Conservation (phyloP, 148 eudicot genomes). For the Persicaria tinctoria region DNA sequence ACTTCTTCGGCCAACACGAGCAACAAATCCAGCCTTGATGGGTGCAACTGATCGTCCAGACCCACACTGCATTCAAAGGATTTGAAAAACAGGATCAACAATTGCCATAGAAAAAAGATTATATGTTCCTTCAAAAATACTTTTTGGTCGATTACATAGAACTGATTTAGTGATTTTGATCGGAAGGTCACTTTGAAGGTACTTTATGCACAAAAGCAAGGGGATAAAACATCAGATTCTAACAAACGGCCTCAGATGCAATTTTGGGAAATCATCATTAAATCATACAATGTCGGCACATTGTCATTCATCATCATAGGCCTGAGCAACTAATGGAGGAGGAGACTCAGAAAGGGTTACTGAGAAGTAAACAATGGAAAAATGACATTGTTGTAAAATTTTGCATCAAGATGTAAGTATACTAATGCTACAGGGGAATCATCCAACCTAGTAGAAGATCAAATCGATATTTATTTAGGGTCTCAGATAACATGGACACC, state of each 20-base stretch:
- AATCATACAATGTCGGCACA: constrained; percentile 15
- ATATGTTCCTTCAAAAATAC: too few species aligned
- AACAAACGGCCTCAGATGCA: neutral
- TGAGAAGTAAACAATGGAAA: neutral
- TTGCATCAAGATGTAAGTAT: neutral
- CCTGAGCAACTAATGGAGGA: neutral
- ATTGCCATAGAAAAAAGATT: neutral
- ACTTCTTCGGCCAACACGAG: constrained; percentile 63
- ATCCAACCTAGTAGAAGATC: neutral
- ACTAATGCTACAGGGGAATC: neutral
- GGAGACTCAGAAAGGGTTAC: neutral
- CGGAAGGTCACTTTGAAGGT: neutral
- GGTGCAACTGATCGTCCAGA: constrained; percentile 70
- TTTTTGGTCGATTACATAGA: too few species aligned
- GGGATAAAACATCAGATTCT: neutral
- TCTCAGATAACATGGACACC: neutral
- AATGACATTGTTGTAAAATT: neutral
- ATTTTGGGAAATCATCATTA: neutral
- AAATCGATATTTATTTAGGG: neutral
- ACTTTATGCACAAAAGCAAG: neutral
- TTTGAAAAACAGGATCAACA: neutral
- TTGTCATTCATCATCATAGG: constrained; percentile 3
- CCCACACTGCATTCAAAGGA: constrained; percentile 37
- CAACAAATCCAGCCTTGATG: constrained; percentile 67
- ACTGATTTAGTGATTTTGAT: too few species aligned